Percentiles rank a stretch among this genome's conserved stretches.
These are phyloP conservation scores for Scedosporium aurantiacum DNA, from an alignment of 2,329 filamentous ascomycete genomes.

Conservation along the genomic window DNA sequence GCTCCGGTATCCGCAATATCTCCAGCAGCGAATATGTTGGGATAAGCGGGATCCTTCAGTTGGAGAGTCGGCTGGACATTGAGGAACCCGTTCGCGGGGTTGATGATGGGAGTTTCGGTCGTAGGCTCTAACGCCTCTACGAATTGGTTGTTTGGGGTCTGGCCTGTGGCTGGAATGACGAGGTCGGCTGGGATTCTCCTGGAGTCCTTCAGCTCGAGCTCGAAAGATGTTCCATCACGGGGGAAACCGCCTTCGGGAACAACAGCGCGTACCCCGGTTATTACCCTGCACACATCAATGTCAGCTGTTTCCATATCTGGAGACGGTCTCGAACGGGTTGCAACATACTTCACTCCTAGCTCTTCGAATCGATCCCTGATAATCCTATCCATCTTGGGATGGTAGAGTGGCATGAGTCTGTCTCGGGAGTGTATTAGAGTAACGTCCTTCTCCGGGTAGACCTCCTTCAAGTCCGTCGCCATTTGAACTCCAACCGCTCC, in stretches of 20 bases:
- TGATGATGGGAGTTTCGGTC: conserved; percentile 13
- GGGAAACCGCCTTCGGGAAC: background rate
- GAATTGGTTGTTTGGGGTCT: conserved; percentile 42
- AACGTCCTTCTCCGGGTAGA: conserved; percentile 44
- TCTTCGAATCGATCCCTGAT: conserved; percentile 29
- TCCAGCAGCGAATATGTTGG: conserved; percentile 50
- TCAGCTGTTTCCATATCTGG: conserved; percentile 17
- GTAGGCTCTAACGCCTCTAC: conserved; percentile 29
- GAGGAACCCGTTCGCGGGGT: conserved; percentile 37
- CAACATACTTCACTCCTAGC: conserved; percentile 38
- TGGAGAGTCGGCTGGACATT: conserved; percentile 46
- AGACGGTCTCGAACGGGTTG: conserved; percentile 29
- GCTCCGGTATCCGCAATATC: conserved; percentile 45
- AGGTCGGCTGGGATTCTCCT: conserved; percentile 6
- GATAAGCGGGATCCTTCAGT: conserved; percentile 32
- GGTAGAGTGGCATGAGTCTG: conserved; percentile 40
- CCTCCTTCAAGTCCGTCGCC: conserved; percentile 45
- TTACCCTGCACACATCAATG: background rate
- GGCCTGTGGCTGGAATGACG: conserved; percentile 48
- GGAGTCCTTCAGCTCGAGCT: background rate
- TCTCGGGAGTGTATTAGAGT: conserved; percentile 46
- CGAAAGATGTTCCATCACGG: background rate
- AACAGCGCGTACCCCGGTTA: background rate
- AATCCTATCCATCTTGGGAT: conserved; percentile 26
- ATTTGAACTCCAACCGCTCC: conserved; percentile 53